These are phyloP conservation scores for Penicillium sp. DNA, from an alignment of 2,329 filamentous ascomycete species.

Conservation along the genomic window DNA sequence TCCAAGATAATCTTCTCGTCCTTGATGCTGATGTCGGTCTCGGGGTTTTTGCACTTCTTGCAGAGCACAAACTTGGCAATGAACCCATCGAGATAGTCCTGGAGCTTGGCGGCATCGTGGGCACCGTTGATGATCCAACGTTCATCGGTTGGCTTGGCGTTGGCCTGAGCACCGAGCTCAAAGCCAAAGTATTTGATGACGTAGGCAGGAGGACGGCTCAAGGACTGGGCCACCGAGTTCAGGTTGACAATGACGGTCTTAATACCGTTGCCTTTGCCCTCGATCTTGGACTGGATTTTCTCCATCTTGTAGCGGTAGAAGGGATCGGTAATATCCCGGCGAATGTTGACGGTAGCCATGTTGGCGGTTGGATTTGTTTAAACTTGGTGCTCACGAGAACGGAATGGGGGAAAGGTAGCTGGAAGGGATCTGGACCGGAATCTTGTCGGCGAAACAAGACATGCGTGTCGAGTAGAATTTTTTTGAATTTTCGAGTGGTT, in stretches of 20 bases:
- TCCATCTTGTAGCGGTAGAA: slow-evolving; percentile 99
- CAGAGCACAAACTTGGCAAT: slow-evolving; percentile 98
- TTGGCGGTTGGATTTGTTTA: slow-evolving; percentile 51
- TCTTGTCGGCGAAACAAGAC: slow-evolving; percentile 54
- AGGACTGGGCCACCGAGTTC: slow-evolving; percentile 85
- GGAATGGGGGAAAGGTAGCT: slow-evolving; percentile 32
- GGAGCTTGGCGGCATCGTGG: slow-evolving; percentile 90
- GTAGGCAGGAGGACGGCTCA: slow-evolving; percentile 88
- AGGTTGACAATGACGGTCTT: slow-evolving; percentile 98
- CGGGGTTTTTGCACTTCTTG: slow-evolving; percentile 99
- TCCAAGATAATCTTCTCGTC: slow-evolving; percentile 88
- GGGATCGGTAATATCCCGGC: slow-evolving; percentile 94
- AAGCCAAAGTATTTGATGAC: slow-evolving; percentile 99
- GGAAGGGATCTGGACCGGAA: slow-evolving; percentile 46
- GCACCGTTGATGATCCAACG: slow-evolving; percentile 99
- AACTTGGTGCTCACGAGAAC: slow-evolving; percentile 29
- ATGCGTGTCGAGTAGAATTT: slow-evolving; percentile 49
- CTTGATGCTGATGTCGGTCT: slow-evolving; percentile 95
- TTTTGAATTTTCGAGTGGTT: slow-evolving; percentile 14
- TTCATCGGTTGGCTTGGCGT: slow-evolving; percentile 93
- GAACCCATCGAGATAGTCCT: slow-evolving; percentile 97
- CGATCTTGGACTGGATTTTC: slow-evolving; percentile 95
- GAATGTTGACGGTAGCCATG: slow-evolving; percentile 98
- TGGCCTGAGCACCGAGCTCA: slow-evolving; percentile 97
- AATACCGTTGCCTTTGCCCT: slow-evolving; percentile 99